Conservation (phyloP, 768 basidiomycete species). For the Naganishia onofrii region DNA sequence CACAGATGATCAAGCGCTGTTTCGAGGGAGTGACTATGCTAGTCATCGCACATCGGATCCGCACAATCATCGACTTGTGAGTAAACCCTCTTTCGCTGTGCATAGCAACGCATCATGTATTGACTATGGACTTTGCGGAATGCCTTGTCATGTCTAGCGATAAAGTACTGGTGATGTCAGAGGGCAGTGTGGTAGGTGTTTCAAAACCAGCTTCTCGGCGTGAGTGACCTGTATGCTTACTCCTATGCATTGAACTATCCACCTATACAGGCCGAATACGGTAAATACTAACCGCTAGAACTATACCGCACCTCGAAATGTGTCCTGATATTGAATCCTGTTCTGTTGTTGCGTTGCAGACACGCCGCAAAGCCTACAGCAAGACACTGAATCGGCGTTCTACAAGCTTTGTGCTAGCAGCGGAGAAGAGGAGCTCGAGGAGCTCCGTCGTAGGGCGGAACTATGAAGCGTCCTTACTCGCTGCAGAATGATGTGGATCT, state of each 20-base stretch:
- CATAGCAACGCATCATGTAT: not conserved
- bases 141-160: not conserved
- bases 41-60: conserved; percentile 47
- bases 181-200: not conserved
- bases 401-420: conserved; percentile 8
- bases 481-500: no score
- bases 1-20: conserved; percentile 44
- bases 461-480: not conserved
- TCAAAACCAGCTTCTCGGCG: no score
- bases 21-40: conserved; percentile 47
- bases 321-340: not conserved
- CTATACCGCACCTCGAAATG: no score
- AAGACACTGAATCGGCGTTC: conserved; percentile 3
- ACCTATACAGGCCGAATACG: not conserved
- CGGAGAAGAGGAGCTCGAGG: not conserved
- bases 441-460: conserved; percentile 2
- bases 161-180: conserved; percentile 2
- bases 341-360: not conserved
- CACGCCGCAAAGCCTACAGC: not conserved
- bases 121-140: not conserved
- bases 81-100: not conserved
- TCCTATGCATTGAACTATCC: no score
- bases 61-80: conserved; percentile 28
- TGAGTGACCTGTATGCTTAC: no score
- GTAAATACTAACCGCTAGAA: not conserved